phyloP scores from a whole-genome alignment of 345 rosid genomes.

The Lagerstroemia speciosa region DNA sequence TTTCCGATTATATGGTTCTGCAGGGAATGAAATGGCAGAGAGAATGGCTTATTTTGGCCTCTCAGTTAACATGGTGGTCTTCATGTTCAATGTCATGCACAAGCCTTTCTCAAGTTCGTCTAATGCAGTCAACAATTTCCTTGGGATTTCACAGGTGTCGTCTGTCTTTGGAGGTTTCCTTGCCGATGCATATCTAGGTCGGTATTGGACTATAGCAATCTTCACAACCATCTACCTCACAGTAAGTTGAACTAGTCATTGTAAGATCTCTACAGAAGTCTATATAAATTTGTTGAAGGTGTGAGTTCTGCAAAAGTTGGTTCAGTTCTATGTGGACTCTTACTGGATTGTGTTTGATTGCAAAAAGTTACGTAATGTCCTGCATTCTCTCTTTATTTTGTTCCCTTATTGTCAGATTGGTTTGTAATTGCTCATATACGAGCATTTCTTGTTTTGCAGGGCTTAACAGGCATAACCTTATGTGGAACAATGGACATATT shows the following conservation, averaged over 20 bases:
- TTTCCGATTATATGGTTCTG: neutral
- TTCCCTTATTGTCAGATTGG: no score
- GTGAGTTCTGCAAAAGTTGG: no score
- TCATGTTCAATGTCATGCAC: slow-evolving; percentile 88
- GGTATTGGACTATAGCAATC: slow-evolving; percentile 88
- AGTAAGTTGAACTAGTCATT: slow-evolving; percentile 18
- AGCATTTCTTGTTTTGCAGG: slow-evolving; percentile 32
- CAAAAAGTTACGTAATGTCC: no score
- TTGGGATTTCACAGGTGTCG: slow-evolving; percentile 85
- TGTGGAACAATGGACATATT: slow-evolving; percentile 53
- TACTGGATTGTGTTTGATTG: no score
- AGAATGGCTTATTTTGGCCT: slow-evolving; percentile 92
- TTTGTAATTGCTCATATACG: no score
- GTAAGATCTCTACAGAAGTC: no score
- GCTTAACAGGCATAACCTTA: slow-evolving; percentile 78
- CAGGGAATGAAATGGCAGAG: slow-evolving; percentile 97
- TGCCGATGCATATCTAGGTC: slow-evolving; percentile 92
- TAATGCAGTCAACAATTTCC: slow-evolving; percentile 78
- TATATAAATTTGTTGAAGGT: no score
- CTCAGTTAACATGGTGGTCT: slow-evolving; percentile 90
- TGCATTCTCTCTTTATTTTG: no score
- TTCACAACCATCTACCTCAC: slow-evolving; percentile 81
- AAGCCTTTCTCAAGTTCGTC: slow-evolving; percentile 74
- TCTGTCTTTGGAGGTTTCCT: slow-evolving; percentile 89
- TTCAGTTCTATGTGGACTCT: no score